Conservation (phyloP, 805 yeast species). For the Cyberlindnera galapagoensis region DNA sequence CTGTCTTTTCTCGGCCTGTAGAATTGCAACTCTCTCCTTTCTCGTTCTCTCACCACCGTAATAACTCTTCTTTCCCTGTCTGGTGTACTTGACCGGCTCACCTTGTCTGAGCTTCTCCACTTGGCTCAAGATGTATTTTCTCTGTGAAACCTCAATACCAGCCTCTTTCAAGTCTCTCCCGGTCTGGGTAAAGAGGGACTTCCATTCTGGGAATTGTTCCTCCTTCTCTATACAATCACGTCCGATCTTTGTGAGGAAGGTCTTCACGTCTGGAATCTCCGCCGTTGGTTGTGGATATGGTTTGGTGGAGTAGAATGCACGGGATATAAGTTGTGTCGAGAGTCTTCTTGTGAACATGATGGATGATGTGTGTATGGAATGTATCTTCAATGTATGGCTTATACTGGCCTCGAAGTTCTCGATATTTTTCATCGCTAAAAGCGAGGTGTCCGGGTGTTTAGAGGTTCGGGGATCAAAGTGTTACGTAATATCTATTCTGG, state of each 20-base stretch:
- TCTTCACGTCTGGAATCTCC: constrained; percentile 57
- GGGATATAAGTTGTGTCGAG: constrained; percentile 4
- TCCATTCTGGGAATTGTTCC: constrained; percentile 67
- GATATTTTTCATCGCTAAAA: too few relatives aligned
- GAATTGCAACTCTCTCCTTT: constrained; percentile 55
- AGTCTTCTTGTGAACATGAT: constrained; percentile 11
- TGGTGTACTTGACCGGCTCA: constrained; percentile 47
- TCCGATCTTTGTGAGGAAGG: constrained; percentile 76
- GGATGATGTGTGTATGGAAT: not conserved
- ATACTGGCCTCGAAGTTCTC: not conserved
- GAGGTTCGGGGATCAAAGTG: too few relatives aligned
- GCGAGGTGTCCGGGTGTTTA: too few relatives aligned
- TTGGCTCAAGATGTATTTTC: constrained; percentile 73
- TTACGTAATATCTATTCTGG: too few relatives aligned
- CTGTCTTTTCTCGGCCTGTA: constrained; percentile 36
- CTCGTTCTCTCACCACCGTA: constrained; percentile 86
- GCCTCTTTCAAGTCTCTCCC: constrained; percentile 57
- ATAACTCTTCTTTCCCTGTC: constrained; percentile 61
- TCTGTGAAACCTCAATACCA: constrained; percentile 67
- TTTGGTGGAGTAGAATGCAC: constrained; percentile 12
- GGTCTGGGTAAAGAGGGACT: constrained; percentile 51
- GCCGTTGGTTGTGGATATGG: constrained; percentile 42
- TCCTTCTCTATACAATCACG: constrained; percentile 61
- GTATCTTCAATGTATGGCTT: not conserved
- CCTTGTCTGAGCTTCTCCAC: constrained; percentile 58